Evolutionary conservation across 2,329 filamentous ascomycete species (phyloP), one percentile per base, ranked within the genome.

Genomic region (Leptoxyphium fumago): DNA sequence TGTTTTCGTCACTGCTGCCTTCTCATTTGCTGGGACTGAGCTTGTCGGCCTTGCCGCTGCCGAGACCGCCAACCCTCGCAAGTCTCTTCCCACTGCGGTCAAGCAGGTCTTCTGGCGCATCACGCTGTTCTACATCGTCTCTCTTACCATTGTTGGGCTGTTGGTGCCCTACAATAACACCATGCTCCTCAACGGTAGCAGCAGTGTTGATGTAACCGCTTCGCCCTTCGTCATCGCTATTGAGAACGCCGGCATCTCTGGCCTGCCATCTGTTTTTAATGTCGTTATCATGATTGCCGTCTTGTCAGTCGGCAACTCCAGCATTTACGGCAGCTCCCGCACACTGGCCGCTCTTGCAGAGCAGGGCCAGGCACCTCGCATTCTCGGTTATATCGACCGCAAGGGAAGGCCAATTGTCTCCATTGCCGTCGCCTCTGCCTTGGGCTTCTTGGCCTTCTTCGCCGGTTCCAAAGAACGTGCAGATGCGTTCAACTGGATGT

Each of bases 321-420:
- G 69, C 50, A 71, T 56, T 41, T 61, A 59, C 43, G 58, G 57
- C 41, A 89, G 84, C 18, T 93, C 85, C 2, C 80, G 89, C 52
- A 95, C 88, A 1, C 76, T 96, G 9, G 86, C 87, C 17, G 87
- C 88, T 2, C 75, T 96, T 2, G 87, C 88, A 40, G 87, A 57
- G 34, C 84, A 93, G 61, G 58, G 63, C 39, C 68, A 70, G 53
- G 77, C 71, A 0, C 77, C 77, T 10, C 67, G 62, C 48, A 65
- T 76, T 49, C 64, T 81, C n/a, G 66, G 70, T 28, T 77, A 79
- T 54, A 72, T 82, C 49, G 78, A 82, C 58, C 72, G 77, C 77
- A 46, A 94, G 89, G 64, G 80, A 91, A 55, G 88, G 89, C 66
- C 88, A 82, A 9, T 71, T 93, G 72, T 80, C 38, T 77, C 84